Conservation (phyloP, 1,139 yeast genomes). For the Suhomyces coccinellae region DNA sequence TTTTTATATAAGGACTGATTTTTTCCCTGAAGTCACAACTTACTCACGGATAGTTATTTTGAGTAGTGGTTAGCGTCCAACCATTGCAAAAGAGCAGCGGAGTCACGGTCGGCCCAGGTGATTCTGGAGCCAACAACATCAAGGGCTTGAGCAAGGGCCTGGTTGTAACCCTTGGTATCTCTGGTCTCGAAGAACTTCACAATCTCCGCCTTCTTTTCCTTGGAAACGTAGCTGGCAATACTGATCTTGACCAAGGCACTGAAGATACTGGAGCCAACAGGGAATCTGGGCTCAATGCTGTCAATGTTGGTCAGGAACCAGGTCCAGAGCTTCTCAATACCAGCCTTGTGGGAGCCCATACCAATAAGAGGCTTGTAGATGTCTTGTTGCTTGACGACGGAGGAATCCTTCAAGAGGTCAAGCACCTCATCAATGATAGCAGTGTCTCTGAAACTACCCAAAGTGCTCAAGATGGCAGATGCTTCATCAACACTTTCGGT, state of each 20-base stretch:
- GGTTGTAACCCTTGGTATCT: constrained; percentile 73
- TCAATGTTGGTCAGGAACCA: constrained; percentile 84
- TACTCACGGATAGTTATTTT: constrained; percentile 1
- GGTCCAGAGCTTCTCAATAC: constrained; percentile 67
- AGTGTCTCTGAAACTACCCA: constrained; percentile 68
- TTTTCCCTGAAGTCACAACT: not conserved
- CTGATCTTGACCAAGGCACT: constrained; percentile 67
- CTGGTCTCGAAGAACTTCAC: constrained; percentile 57
- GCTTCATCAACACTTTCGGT: constrained; percentile 75
- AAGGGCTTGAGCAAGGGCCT: constrained; percentile 68
- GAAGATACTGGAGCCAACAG: constrained; percentile 81
- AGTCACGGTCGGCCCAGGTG: constrained; percentile 67
- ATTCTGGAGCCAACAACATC: constrained; percentile 66
- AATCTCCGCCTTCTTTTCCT: constrained; percentile 57
- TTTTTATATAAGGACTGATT: constrained; percentile 1
- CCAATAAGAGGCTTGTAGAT: constrained; percentile 77
- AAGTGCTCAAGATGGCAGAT: constrained; percentile 67
- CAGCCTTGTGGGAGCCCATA: constrained; percentile 59
- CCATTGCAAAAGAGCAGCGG: constrained; percentile 54
- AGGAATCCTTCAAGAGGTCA: constrained; percentile 62
- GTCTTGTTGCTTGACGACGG: constrained; percentile 77
- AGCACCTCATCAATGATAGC: constrained; percentile 62
- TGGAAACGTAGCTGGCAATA: constrained; percentile 65
- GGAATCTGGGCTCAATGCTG: constrained; percentile 58
- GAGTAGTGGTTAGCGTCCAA: constrained; percentile 47